Base-by-base conservation (phyloP, 108 stramenopile genomes). In the Cyclostephanos tholiformis region DNA sequence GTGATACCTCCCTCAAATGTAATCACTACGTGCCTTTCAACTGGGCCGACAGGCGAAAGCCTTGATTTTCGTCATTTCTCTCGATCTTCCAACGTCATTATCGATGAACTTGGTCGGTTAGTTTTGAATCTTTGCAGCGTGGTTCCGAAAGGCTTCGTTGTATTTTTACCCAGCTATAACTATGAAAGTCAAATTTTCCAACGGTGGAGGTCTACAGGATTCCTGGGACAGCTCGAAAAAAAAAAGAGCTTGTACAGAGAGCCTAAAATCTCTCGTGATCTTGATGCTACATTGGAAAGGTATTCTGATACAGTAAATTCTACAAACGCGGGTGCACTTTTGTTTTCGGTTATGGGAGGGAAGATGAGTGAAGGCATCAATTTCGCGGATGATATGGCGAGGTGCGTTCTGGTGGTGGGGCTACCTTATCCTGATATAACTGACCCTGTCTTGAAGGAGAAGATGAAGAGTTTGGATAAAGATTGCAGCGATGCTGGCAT, bases 321-420 rank as follows among this genome's bases (percentile, higher is more conserved):
- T 35, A 65, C 71, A 13, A 71, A 36, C 13, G 25, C 43, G 9
- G 99, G 99, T 8, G 96, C 94, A 13, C 30, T 98, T 23, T 83
- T 99, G 26, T 85, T 98, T 23, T 95, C 92, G 41, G 98, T 99
- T 0, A 87, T 99, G 57, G 98, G 98, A 29, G 99, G 98, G 9
- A 98, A 99, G 75, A 89, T 99, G 74, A 94, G 92, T 58, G 99
- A 99, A 79, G 99, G 99, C 8, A 98, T 99, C 85, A 99, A 99
- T 66, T 99, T 99, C 84, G 84, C 88, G 53, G 89, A 99, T 75
- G 97, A 97, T n/a, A 91, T 98, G 78, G 98, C 97, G 17, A 83
- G 99, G 14, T 79, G 86, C 27, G 98, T 99, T 4, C 85, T 98
- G 16, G 96, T 99, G 61, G 97, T 96, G 23, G 99, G 99, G 7